Evolutionary conservation across 495 filamentous ascomycete genomes (phyloP), one percentile per base, ranked within the genome.

Genomic region (Podospora anserina): DNA sequence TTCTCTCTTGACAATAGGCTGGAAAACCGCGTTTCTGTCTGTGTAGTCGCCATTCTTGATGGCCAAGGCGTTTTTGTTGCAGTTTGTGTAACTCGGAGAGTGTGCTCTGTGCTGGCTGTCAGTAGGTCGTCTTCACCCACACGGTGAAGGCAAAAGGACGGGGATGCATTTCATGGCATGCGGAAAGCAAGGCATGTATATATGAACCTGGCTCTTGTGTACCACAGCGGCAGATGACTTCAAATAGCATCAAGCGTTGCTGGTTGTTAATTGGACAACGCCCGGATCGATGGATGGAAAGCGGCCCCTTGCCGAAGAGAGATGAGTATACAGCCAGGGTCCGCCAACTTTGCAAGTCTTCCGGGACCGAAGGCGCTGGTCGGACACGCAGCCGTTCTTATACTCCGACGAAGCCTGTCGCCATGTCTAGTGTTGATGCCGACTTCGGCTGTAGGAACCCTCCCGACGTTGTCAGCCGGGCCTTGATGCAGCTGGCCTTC

Each of bases 361-460:
- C 68, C 71, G 71, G 71, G 68, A 73, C 71, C 71, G 71, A 73
- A 62, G 32, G 54, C 34, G 32, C 70, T 57, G 70, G 70, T 72
- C 70, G 70, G 70, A 28, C 20, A 71, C 65, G 26, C 28, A 49
- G 27, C 20, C 56, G 9, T 49, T 34, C n/a, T 28, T 56, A 55
- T 27, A 30, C 57, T 44, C 67, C 64, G 61, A 69, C 5, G 39
- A 49, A 49, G 39, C 7, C 39, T 16, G 39, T 13, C 39, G 9
- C 39, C 15, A 11, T 49, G 39, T 11, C 7, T 13, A 13, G 39
- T 16, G 39, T 49, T 49, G 39, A 49, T 49, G 39, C 39, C 39
- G 39, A 49, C 9, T 49, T 49, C 39, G 39, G 39, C 39, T 5
- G 39, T 16, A 49, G 13, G 7, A 13, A 49, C 39, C 39, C 39